A percentile compares a stretch with the other conserved stretches of the same genome.
Conservation (phyloP, 176 grass and related monocot species). For the Raddia guianensis region DNA sequence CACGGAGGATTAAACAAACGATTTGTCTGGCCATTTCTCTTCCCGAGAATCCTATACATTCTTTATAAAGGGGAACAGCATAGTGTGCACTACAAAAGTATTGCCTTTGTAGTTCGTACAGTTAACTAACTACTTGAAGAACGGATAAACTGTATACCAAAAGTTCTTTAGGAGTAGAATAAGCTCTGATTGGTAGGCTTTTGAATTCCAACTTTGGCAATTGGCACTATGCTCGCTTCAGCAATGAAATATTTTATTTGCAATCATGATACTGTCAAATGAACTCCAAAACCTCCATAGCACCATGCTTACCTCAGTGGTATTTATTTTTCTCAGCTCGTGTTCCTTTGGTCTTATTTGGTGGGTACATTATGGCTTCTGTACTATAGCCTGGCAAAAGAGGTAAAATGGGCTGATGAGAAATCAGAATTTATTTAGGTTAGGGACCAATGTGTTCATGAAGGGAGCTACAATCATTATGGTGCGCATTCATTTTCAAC, state of each 20-base stretch:
- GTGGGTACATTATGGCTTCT: conserved; percentile 21
- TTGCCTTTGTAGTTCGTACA: conserved; percentile 35
- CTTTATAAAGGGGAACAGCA: conserved; percentile 5
- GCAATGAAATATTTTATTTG: conserved; percentile 18
- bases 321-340: conserved; percentile 11
- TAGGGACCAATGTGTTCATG: conserved; percentile 54
- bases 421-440: conserved; percentile 46
- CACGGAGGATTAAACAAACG: conserved; percentile 29
- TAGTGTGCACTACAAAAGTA: conserved; percentile 27
- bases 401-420: conserved; percentile 5
- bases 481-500: conserved; percentile 55
- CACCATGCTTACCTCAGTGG: not conserved
- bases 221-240: conserved; percentile 11
- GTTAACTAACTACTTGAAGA: conserved; percentile 43
- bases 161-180: conserved; percentile 12
- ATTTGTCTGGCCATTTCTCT: conserved; percentile 26
- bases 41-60: conserved; percentile 36
- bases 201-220: conserved; percentile 29
- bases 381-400: conserved; percentile 48
- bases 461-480: conserved; percentile 42
- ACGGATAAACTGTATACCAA: conserved; percentile 14
- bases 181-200: not conserved
- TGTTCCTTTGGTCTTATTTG: not conserved
- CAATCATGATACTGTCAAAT: not conserved
- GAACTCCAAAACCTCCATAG: not conserved